A percentile compares a stretch with the other conserved stretches of the same genome.
Conservation (phyloP, 2,329 filamentous ascomycete species). For the Fusarium caatingaense region DNA sequence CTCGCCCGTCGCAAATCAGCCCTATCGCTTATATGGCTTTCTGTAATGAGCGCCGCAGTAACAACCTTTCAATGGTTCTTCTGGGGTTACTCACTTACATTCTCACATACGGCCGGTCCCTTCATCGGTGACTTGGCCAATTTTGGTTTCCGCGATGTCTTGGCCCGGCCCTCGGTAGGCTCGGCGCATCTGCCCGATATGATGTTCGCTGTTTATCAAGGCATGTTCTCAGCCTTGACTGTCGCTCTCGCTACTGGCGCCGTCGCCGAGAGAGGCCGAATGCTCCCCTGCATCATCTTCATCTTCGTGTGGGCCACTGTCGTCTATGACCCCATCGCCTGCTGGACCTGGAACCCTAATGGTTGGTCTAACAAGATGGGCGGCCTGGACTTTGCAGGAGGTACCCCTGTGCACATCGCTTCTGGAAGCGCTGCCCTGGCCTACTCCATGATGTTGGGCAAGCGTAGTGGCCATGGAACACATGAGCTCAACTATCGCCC, state of each 20-base stretch:
- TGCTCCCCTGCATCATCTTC: slow-evolving; percentile 89
- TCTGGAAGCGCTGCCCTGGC: slow-evolving; percentile 86
- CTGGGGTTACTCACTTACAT: slow-evolving; percentile 87
- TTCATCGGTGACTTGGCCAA: slow-evolving; percentile 85
- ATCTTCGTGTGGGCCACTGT: slow-evolving; percentile 93
- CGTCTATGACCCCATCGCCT: slow-evolving; percentile 92
- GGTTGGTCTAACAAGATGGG: slow-evolving; percentile 86
- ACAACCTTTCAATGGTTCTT: slow-evolving; percentile 95
- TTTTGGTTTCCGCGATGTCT: slow-evolving; percentile 81
- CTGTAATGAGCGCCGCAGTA: slow-evolving; percentile 85
- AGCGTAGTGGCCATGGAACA: slow-evolving; percentile 84
- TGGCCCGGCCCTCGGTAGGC: slow-evolving; percentile 80
- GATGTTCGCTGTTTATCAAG: slow-evolving; percentile 86
- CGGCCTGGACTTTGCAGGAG: slow-evolving; percentile 88
- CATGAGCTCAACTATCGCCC: slow-evolving; percentile 91
- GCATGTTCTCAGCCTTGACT: slow-evolving; percentile 89
- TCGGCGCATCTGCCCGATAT: slow-evolving; percentile 81
- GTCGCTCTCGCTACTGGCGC: slow-evolving; percentile 87
- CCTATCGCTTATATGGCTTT: slow-evolving; percentile 89
- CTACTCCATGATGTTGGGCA: slow-evolving; percentile 92
- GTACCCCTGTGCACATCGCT: slow-evolving; percentile 89
- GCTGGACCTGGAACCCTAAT: slow-evolving; percentile 90
- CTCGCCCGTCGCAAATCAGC: slow-evolving; percentile 90
- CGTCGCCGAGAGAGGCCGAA: slow-evolving; percentile 86
- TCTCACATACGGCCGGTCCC: slow-evolving; percentile 79